Percentiles rank a stretch among this genome's conserved stretches.
phyloP scores from a whole-genome alignment of 805 yeast genomes.

The Candida ovalis region DNA sequence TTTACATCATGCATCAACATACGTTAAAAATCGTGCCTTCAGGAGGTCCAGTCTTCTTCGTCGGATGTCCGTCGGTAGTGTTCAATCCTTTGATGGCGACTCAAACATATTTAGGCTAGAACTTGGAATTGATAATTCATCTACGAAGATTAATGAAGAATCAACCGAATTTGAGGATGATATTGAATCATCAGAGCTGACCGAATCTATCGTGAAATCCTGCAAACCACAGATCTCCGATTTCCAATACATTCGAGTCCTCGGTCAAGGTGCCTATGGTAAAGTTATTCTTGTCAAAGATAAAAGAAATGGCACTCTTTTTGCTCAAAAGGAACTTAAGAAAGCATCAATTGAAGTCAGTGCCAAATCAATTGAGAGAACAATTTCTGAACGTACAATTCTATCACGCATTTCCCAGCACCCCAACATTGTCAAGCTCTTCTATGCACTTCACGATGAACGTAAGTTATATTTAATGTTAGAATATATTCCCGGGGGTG shows the following conservation, averaged over 20 bases:
- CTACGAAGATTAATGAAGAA: constrained; percentile 3
- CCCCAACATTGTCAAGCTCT: constrained; percentile 78
- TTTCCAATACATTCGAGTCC: constrained; percentile 64
- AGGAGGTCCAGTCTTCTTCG: constrained; percentile 29
- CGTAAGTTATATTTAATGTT: constrained; percentile 67
- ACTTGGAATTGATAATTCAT: constrained; percentile 8
- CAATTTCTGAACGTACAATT: constrained; percentile 72
- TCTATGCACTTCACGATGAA: constrained; percentile 78
- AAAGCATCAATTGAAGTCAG: constrained; percentile 68
- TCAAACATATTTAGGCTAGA: constrained; percentile 7
- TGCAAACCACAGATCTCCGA: constrained; percentile 38
- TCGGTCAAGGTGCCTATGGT: constrained; percentile 88
- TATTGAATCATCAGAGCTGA: neutral
- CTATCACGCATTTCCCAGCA: constrained; percentile 60
- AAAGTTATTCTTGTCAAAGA: constrained; percentile 75
- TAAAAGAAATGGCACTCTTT: constrained; percentile 52
- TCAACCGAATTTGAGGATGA: constrained; percentile 10
- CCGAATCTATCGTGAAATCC: neutral
- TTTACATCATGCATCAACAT: neutral
- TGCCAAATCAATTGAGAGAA: constrained; percentile 56
- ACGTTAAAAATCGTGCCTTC: neutral
- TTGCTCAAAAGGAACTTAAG: constrained; percentile 80
- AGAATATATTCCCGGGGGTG: constrained; percentile 91
- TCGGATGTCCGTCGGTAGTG: constrained; percentile 26
- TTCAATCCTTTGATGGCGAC: constrained; percentile 5